phyloP scores from a whole-genome alignment of 495 filamentous ascomycete genomes.

The Xylaria cubensis region DNA sequence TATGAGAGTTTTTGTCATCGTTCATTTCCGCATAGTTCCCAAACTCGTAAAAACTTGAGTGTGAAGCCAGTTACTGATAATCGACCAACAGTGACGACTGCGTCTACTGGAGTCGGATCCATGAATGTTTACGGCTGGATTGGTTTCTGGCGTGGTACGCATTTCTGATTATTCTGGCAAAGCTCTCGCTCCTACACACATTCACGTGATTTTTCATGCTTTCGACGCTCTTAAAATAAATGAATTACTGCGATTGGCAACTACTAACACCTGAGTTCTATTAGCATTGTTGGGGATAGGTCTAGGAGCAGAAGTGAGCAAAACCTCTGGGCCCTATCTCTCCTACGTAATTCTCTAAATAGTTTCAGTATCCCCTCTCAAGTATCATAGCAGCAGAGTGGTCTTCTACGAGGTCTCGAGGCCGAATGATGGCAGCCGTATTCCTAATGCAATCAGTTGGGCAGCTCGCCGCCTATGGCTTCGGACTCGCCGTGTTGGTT shows the following conservation, averaged over 20 bases:
- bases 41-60: not conserved
- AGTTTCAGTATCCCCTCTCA: slow-evolving; percentile 42
- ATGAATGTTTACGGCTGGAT: slow-evolving; percentile 65
- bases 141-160: slow-evolving; percentile 58
- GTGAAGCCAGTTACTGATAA: not conserved
- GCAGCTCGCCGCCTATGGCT: slow-evolving; percentile 60
- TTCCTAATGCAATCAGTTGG: slow-evolving; percentile 72
- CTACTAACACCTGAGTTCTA: not conserved
- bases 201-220: not conserved
- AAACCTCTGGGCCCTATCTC: not conserved
- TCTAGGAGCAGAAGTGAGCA: slow-evolving; percentile 46
- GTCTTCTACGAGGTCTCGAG: slow-evolving; percentile 62
- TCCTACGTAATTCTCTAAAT: not conserved
- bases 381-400: slow-evolving; percentile 71
- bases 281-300: slow-evolving; percentile 60
- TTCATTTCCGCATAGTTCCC: not conserved
- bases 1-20: not conserved
- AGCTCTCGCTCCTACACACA: not conserved
- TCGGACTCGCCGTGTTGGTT: slow-evolving; percentile 54
- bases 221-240: not conserved
- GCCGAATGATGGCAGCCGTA: slow-evolving; percentile 69
- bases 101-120: slow-evolving; percentile 36
- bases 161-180: not conserved
- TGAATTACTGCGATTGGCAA: not conserved
- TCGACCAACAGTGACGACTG: slow-evolving; percentile 8